Conservation (phyloP, 164 flowering plant species). For the Akebia trifoliata region DNA sequence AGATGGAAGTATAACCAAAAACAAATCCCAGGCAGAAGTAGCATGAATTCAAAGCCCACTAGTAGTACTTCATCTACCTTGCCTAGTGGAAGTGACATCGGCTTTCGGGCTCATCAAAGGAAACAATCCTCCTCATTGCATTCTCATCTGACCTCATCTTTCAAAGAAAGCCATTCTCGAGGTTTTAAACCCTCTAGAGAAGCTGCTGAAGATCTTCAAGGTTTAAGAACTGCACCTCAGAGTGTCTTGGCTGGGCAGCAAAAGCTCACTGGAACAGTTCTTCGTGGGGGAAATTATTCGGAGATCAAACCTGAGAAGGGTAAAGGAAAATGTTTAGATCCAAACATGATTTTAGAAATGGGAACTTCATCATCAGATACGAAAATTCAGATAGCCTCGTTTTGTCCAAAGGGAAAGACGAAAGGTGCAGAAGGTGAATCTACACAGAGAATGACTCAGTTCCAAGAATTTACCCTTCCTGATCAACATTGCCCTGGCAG, state of each 20-base stretch:
- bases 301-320: slow-evolving; percentile 9
- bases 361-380: slow-evolving; percentile 9
- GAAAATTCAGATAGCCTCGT: slow-evolving; percentile 11
- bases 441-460: slow-evolving; percentile 23
- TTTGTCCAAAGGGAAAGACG: slow-evolving; percentile 14
- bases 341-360: slow-evolving; percentile 17
- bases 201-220: slow-evolving; percentile 14
- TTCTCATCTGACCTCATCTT: slow-evolving; percentile 16
- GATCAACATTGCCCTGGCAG: slow-evolving; percentile 21
- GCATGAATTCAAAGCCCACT: slow-evolving; percentile 8
- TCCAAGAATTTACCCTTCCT: slow-evolving; percentile 22
- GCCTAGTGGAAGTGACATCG: slow-evolving; percentile 12
- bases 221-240: slow-evolving; percentile 17
- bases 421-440: slow-evolving; percentile 16
- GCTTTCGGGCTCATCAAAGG: slow-evolving; percentile 13
- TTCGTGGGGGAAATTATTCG: slow-evolving; percentile 14
- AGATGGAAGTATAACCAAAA: slow-evolving; percentile 53
- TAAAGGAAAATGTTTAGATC: slow-evolving; percentile 13
- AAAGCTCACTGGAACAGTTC: slow-evolving; percentile 7
- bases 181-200: slow-evolving; percentile 14
- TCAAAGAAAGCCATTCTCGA: slow-evolving; percentile 18
- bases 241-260: slow-evolving; percentile 13
- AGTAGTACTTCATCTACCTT: slow-evolving; percentile 16
- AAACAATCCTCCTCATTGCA: slow-evolving; percentile 14
- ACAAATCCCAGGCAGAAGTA: slow-evolving; percentile 9